A percentile compares a stretch with the other conserved stretches of the same genome.
These are phyloP conservation scores for Leccinellum luteum DNA, from an alignment of 768 basidiomycete species.

Conservation along the genomic window DNA sequence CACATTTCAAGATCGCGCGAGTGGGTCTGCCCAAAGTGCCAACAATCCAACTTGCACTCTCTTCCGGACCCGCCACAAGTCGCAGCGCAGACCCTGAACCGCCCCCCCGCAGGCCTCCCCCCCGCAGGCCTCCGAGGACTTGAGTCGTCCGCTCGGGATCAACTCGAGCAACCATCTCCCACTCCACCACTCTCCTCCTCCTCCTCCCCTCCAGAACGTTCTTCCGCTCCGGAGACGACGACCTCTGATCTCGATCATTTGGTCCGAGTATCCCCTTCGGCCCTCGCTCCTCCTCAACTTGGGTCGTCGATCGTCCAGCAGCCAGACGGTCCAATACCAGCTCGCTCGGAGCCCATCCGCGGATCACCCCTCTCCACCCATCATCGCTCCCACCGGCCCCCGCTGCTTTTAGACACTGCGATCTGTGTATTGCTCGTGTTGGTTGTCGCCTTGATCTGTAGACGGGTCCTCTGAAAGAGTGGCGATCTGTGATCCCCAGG, in stretches of 20 bases:
- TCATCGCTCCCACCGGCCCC: slow-evolving; percentile 40
- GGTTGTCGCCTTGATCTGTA: slow-evolving; percentile 64
- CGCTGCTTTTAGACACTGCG: slow-evolving; percentile 66
- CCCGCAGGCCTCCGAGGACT: slow-evolving; percentile 23
- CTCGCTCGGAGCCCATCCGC: slow-evolving; percentile 15
- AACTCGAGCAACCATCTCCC: slow-evolving; percentile 16
- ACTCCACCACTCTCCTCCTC: slow-evolving; percentile 8
- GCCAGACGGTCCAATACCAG: slow-evolving; percentile 8
- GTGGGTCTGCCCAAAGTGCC: slow-evolving; percentile 78
- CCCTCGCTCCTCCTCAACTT: slow-evolving; percentile 9
- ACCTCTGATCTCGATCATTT: slow-evolving; percentile 16
- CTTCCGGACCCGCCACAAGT: slow-evolving; percentile 61
- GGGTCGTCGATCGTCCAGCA: slow-evolving; percentile 8
- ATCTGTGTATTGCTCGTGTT: slow-evolving; percentile 72
- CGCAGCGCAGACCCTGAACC: slow-evolving; percentile 14
- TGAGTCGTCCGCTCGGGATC: slow-evolving; percentile 11
- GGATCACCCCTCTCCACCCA: slow-evolving; percentile 15
- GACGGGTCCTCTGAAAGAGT: slow-evolving; percentile 45
- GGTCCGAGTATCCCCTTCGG: slow-evolving; percentile 7
- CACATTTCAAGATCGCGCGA: slow-evolving; percentile 59
- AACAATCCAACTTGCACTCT: slow-evolving; percentile 60
- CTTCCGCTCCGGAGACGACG: slow-evolving; percentile 9
- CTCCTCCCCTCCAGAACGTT: slow-evolving; percentile 21
- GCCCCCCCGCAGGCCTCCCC: slow-evolving; percentile 5
- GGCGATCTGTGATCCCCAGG: slow-evolving; percentile 23